Evolutionary conservation across 371 early-diverging fungal genomes (phyloP), one percentile per base, ranked within the genome.

Genomic region (Saksenaea vasiformis): DNA sequence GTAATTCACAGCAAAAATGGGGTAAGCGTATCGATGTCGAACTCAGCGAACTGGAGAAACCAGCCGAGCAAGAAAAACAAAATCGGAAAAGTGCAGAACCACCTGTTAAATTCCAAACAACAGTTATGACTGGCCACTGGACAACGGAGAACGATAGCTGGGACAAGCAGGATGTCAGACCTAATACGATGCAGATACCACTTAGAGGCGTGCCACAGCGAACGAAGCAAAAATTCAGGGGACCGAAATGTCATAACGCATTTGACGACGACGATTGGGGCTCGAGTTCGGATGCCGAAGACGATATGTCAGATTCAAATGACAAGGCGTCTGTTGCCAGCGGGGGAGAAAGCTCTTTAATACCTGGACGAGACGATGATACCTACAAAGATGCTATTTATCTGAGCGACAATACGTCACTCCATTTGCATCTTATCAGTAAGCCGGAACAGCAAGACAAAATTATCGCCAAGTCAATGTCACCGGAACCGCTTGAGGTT

Each of bases 161-260:
- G 79, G 54, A 62, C 10, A 39, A 28, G 0, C 8, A 65, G 41
- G 65, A 69, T 5, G 74, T 65, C 13, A 47, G 62, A 13, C 76
- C 76, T 3, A 72, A 67, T 15, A 59, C 66, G 0, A 79, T 79
- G 79, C 39, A 44, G 17, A 76, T 76, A 69, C 70, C 62, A n/a
- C 37, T 79, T 61, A 66, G 65, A 15, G 60, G 62, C 22, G 39
- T 66, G 2, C 71, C 76, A 5, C 66, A 65, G 1, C 68, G 62
- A 7, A 58, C 56, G 17, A 70, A 65, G 22, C 11, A 9, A 2
- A 68, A 62, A 35, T 63, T 57, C 19, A 56, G 24, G 9, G 79
- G 79, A 0, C 79, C 79, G 8, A 67, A 60, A 38, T 36, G 58
- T 0, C 28, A 24, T 2, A 72, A 69, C 15, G 68, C 70, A 15